Base-by-base conservation (phyloP, 176 grass and related monocot species). In the Calamus simplicifolius region DNA sequence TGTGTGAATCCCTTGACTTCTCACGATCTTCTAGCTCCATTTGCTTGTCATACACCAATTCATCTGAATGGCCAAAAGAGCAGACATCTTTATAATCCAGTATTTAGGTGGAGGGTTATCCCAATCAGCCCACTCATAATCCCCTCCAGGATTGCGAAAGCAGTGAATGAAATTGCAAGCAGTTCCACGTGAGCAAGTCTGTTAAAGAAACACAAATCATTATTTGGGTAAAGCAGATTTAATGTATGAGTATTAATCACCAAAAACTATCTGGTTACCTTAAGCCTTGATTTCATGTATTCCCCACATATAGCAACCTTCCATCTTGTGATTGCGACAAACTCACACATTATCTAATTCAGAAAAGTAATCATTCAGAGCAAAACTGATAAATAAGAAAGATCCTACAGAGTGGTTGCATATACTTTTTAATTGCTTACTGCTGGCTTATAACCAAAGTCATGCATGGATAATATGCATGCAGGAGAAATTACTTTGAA, bases 71-170 rank as follows among this genome's bases (percentile, higher is more conserved):
- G 49, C 93, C 93, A 82, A 98, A 54, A 92, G 81, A 76, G 87
- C 76, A 49, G 58, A 50, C 87, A 98, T 98, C 75, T 82, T 92
- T 59, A 73, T 77, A 67, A 80, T 79, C 93, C 93, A 92, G 57
- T 80, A 83, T 69, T 82, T 98, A 31, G 87, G 93, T 5, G 87
- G 93, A 60, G 59, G 67, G 43, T 98, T 98, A 25, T 89, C 93
- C 81, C 87, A 89, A 76, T 98, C 87, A 75, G 87, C 81, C 93
- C 93, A 98, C 49, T 98, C 87, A 76, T 98, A 98, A 73, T 92
- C 93, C 58, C 84, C 93, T 59, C 93, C 87, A 75, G 87, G 93
- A 30, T 98, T 98, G 68, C 69, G 79, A 78, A 98, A 98, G 55
- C 87, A 89, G 38, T 98, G 92, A 77, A 97, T 75, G 61, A 97